Conservation (phyloP, 2,329 filamentous ascomycete species). For the Aspergillus novofumigatus region DNA sequence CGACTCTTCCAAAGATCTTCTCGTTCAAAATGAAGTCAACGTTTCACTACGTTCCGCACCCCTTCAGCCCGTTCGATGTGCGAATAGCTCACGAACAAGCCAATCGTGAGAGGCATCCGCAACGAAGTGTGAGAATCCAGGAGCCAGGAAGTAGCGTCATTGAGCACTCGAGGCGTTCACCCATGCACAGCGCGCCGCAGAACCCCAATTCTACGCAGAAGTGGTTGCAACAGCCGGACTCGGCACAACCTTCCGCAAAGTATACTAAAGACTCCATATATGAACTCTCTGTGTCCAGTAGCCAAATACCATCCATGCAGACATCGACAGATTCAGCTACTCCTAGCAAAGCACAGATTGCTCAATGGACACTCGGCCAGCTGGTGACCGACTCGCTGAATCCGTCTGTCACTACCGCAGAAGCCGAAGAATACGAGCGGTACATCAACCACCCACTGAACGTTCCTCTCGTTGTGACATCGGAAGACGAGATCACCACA, state of each 20-base stretch:
- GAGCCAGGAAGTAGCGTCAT: slow-evolving; percentile 52
- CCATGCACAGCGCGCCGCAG: slow-evolving; percentile 8
- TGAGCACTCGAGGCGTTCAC: slow-evolving; percentile 38
- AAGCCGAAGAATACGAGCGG: slow-evolving; percentile 79
- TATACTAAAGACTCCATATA: slow-evolving; percentile 55
- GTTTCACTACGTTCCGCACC: slow-evolving; percentile 74
- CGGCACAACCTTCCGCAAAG: slow-evolving; percentile 35
- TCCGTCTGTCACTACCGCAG: slow-evolving; percentile 70
- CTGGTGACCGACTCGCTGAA: slow-evolving; percentile 82
- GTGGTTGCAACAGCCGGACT: slow-evolving; percentile 31
- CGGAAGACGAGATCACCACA: slow-evolving; percentile 36
- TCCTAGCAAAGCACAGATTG: slow-evolving; percentile 71
- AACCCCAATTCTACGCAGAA: slow-evolving; percentile 19
- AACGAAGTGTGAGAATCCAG: slow-evolving; percentile 62
- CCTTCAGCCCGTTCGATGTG: slow-evolving; percentile 76
- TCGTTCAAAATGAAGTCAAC: slow-evolving; percentile 89
- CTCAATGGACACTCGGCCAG: slow-evolving; percentile 84
- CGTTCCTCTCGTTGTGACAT: slow-evolving; percentile 63
- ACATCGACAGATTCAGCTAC: slow-evolving; percentile 53
- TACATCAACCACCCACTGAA: slow-evolving; percentile 89
- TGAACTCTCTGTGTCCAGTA: slow-evolving; percentile 19
- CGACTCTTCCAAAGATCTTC: slow-evolving; percentile 88
- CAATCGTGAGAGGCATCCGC: slow-evolving; percentile 52
- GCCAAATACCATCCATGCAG: slow-evolving; percentile 19
- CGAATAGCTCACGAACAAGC: slow-evolving; percentile 57